These are phyloP conservation scores for Austroboletus niveus DNA, from an alignment of 1,284 basidiomycete genomes.

Conservation along the genomic window DNA sequence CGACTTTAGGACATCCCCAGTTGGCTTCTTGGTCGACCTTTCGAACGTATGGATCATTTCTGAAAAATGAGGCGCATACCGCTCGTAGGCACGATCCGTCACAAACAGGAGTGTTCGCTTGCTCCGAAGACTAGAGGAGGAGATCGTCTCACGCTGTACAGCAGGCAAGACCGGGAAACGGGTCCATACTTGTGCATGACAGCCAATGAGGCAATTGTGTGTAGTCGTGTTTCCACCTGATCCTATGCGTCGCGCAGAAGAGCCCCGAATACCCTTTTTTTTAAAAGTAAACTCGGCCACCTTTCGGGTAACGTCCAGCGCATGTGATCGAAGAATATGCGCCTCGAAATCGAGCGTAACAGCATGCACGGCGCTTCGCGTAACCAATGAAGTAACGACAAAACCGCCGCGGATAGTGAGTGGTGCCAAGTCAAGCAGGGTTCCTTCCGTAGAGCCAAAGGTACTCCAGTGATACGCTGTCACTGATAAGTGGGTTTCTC, in stretches of 20 bases:
- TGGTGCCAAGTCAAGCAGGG: constrained; percentile 10
- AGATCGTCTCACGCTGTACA: constrained; percentile 46
- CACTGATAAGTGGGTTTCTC: constrained; percentile 12
- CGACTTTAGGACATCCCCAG: constrained; percentile 39
- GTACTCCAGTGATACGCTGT: constrained; percentile 27
- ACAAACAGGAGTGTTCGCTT: constrained; percentile 42
- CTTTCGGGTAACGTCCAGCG: constrained; percentile 51
- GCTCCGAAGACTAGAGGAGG: constrained; percentile 32
- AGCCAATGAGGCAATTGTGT: constrained; percentile 56
- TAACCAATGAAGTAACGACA: constrained; percentile 45
- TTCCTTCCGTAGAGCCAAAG: constrained; percentile 22
- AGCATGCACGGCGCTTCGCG: constrained; percentile 41
- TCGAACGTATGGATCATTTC: constrained; percentile 49
- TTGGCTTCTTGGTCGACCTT: constrained; percentile 39
- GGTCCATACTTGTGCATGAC: constrained; percentile 60
- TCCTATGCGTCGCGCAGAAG: constrained; percentile 18
- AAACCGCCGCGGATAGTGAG: constrained; percentile 1
- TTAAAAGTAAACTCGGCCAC: constrained; percentile 55
- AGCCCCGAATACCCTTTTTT: constrained; percentile 27
- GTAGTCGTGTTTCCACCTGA: background rate
- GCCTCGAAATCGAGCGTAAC: constrained; percentile 36
- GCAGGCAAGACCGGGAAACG: constrained; percentile 60
- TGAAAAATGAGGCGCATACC: constrained; percentile 42
- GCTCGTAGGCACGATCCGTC: constrained; percentile 37
- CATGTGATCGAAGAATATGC: constrained; percentile 38